Conservation (phyloP, 441 rosid genomes). For the Pelargonium myrrhifolium region DNA sequence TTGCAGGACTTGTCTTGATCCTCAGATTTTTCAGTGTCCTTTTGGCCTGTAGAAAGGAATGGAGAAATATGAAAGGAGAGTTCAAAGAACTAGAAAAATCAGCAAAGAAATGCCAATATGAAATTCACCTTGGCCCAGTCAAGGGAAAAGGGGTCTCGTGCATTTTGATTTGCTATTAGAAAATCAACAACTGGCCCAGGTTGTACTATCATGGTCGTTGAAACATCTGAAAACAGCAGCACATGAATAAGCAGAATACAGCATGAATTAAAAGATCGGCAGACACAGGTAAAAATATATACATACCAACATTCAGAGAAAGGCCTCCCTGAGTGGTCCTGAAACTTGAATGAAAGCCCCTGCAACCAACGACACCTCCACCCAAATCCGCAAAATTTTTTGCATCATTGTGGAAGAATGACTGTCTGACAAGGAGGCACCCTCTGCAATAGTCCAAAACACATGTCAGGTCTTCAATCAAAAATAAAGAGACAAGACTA, state of each 20-base stretch:
- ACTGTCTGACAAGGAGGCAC: slow-evolving; percentile 62
- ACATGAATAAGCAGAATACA: neutral
- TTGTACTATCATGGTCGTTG: slow-evolving; percentile 78
- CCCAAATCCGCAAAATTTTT: slow-evolving; percentile 40
- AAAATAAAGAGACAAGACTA: neutral
- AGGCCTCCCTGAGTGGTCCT: slow-evolving; percentile 57
- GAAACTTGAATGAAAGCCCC: slow-evolving; percentile 60
- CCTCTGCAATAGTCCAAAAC: slow-evolving; percentile 34
- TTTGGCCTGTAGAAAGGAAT: slow-evolving; percentile 42
- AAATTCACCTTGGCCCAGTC: slow-evolving; percentile 68
- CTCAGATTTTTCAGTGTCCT: slow-evolving; percentile 57
- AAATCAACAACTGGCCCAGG: slow-evolving; percentile 78
- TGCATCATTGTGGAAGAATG: slow-evolving; percentile 50
- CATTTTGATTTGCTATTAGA: slow-evolving; percentile 54
- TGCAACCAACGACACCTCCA: slow-evolving; percentile 57
- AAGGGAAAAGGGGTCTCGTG: slow-evolving; percentile 40
- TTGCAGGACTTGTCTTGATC: slow-evolving; percentile 49
- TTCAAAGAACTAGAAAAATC: neutral
- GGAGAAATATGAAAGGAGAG: neutral
- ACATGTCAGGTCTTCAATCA: neutral
- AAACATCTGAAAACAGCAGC: slow-evolving; percentile 43
- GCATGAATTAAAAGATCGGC: neutral
- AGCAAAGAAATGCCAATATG: neutral
- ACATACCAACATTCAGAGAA: slow-evolving; percentile 51
- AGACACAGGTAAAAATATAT: neutral